A percentile compares a stretch with the other conserved stretches of the same genome.
Evolutionary conservation across 1,139 yeast species (phyloP).

Genomic region (Suhomyces wounanorum): DNA sequence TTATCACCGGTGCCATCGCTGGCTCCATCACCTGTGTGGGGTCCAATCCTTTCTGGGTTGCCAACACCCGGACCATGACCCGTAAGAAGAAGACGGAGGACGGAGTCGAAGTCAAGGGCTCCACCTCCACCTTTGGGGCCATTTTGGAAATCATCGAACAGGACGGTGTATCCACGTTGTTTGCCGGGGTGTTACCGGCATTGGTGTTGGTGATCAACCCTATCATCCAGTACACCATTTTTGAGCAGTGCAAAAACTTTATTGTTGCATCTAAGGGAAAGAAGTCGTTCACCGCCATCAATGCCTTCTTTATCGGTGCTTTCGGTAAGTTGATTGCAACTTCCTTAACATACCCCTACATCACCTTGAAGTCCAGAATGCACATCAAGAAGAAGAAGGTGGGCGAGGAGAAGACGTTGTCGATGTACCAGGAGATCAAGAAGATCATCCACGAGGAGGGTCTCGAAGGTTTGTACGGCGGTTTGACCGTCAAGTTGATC

Average conservation of each 20-base stretch:
- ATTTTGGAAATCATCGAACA: slow-evolving; percentile 62
- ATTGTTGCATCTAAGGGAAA: slow-evolving; percentile 57
- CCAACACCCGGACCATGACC: slow-evolving; percentile 81
- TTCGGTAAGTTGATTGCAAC: slow-evolving; percentile 88
- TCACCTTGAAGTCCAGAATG: slow-evolving; percentile 86
- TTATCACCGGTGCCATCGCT: slow-evolving; percentile 80
- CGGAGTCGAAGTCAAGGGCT: slow-evolving; percentile 13
- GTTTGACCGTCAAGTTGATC: slow-evolving; percentile 73
- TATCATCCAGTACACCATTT: slow-evolving; percentile 86
- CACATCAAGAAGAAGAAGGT: slow-evolving; percentile 56
- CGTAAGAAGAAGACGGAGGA: slow-evolving; percentile 41
- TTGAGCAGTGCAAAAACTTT: slow-evolving; percentile 78
- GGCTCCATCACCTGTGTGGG: slow-evolving; percentile 83
- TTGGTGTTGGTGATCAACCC: slow-evolving; percentile 84
- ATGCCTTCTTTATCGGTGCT: slow-evolving; percentile 88
- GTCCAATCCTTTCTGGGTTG: slow-evolving; percentile 97
- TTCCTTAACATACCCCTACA: slow-evolving; percentile 83
- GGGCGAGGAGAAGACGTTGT: slow-evolving; percentile 28
- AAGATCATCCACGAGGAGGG: slow-evolving; percentile 72
- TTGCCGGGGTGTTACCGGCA: slow-evolving; percentile 87
- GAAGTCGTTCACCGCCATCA: slow-evolving; percentile 52
- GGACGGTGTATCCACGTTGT: slow-evolving; percentile 73
- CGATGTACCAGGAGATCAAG: slow-evolving; percentile 47
- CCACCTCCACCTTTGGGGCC: slow-evolving; percentile 51
- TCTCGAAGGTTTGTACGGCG: slow-evolving; percentile 74